Conservation (phyloP, 1,139 yeast species). For the Suhomyces ambrosiae region DNA sequence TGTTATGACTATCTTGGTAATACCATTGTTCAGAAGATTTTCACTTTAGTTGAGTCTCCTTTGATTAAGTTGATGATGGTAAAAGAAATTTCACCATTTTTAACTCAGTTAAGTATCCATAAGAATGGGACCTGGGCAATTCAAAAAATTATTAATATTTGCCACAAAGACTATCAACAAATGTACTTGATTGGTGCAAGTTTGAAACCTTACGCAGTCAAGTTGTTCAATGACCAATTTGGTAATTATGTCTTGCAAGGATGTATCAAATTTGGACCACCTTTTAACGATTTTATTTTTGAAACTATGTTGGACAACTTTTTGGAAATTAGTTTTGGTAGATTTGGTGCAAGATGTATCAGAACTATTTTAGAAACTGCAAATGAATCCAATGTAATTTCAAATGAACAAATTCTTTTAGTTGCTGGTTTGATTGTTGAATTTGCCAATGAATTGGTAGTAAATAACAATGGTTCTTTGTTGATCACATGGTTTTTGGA, state of each 20-base stretch:
- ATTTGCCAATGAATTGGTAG: constrained; percentile 77
- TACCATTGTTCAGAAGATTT: constrained; percentile 90
- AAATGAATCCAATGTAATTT: constrained; percentile 43
- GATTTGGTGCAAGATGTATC: constrained; percentile 95
- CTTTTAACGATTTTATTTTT: constrained; percentile 87
- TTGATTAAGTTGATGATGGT: constrained; percentile 80
- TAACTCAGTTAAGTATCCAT: constrained; percentile 92
- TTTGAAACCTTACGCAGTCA: constrained; percentile 79
- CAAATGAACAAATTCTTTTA: constrained; percentile 68
- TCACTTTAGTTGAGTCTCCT: constrained; percentile 66
- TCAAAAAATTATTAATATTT: constrained; percentile 84
- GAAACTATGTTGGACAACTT: constrained; percentile 82
- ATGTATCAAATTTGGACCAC: constrained; percentile 84
- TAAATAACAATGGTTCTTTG: constrained; percentile 85
- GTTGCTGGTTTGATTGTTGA: constrained; percentile 81
- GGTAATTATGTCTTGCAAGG: constrained; percentile 97
- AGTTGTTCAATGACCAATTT: constrained; percentile 89
- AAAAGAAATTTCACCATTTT: constrained; percentile 71
- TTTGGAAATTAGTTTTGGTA: constrained; percentile 78
- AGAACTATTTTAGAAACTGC: constrained; percentile 86
- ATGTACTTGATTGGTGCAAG: constrained; percentile 67
- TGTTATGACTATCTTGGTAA: constrained; percentile 94
- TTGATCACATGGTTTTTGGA: constrained; percentile 94
- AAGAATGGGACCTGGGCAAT: constrained; percentile 99
- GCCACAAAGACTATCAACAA: constrained; percentile 62